Conservation (phyloP, 441 rosid species). For the Dalechampia spathulata region DNA sequence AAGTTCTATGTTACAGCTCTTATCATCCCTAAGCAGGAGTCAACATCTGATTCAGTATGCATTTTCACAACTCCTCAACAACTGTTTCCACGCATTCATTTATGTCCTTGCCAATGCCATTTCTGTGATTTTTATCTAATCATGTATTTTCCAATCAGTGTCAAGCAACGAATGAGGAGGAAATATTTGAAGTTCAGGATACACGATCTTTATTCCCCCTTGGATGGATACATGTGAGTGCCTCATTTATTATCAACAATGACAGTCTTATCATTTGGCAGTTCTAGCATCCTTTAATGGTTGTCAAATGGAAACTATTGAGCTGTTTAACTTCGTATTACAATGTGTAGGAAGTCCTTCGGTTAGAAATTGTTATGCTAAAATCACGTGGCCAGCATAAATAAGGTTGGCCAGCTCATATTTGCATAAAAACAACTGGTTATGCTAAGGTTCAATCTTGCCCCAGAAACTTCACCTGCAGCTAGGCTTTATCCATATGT, state of each 20-base stretch:
- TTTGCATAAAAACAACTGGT: too few species aligned
- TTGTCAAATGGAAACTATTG: neutral
- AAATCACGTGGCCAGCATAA: too few species aligned
- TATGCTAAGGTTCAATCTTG: too few species aligned
- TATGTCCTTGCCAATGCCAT: constrained; percentile 9
- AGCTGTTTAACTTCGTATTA: neutral
- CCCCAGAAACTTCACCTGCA: too few species aligned
- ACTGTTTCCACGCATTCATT: constrained; percentile 1
- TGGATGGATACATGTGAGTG: constrained; percentile 98
- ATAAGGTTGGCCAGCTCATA: too few species aligned
- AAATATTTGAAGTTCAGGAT: constrained; percentile 97
- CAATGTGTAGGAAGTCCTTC: constrained; percentile 5
- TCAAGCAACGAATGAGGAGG: constrained; percentile 96
- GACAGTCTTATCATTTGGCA: neutral
- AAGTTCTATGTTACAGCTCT: constrained; percentile 84
- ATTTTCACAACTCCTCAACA: constrained; percentile 13
- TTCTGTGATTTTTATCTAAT: constrained; percentile 1
- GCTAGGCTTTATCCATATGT: too few species aligned
- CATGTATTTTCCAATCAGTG: constrained; percentile 43
- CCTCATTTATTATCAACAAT: neutral
- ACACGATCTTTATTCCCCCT: constrained; percentile 87
- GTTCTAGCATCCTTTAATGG: too few species aligned
- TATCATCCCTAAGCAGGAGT: constrained; percentile 95
- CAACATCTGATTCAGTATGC: constrained; percentile 84
- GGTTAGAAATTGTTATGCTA: too few species aligned